Conservation (phyloP, 1,139 yeast species). For the Chernovozyma aurita region DNA sequence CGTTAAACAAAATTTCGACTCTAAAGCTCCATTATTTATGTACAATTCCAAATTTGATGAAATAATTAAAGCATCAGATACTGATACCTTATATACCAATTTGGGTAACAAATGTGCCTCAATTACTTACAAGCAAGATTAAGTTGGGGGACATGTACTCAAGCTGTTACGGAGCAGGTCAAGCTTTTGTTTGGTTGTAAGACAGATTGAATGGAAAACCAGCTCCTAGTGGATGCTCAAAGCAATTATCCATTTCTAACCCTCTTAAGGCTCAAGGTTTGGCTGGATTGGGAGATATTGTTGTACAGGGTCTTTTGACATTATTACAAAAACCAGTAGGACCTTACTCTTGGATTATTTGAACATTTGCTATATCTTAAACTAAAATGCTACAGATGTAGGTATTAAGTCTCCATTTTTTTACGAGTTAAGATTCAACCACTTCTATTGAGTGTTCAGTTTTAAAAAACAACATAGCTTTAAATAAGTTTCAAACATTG, state of each 20-base stretch:
- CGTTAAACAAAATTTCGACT: conserved; percentile 9
- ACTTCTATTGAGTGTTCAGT: too few relatives aligned
- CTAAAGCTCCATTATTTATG: conserved; percentile 23
- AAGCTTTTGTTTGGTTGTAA: conserved; percentile 14
- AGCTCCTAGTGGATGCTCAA: conserved; percentile 3
- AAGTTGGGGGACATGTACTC: conserved; percentile 10
- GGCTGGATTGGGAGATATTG: conserved; percentile 5
- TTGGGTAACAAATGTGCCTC: conserved; percentile 15
- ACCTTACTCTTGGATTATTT: conserved; percentile 2
- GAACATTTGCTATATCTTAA: too few relatives aligned
- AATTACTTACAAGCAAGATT: conserved; percentile 8
- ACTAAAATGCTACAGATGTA: too few relatives aligned
- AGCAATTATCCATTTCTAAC: conserved; percentile 2
- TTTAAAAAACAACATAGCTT: too few relatives aligned
- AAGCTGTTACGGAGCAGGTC: conserved; percentile 12
- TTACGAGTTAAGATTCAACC: too few relatives aligned
- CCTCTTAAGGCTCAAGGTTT: conserved; percentile 3
- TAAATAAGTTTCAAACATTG: too few relatives aligned
- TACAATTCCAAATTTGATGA: conserved; percentile 22
- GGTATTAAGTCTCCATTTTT: too few relatives aligned
- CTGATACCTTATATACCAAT: conserved; percentile 16
- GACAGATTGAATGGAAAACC: conserved; percentile 8
- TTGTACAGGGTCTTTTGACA: not conserved
- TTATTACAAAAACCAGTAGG: conserved; percentile 3
- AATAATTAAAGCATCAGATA: conserved; percentile 17